These are phyloP conservation scores for Calonectria pteridis DNA, from an alignment of 2,329 filamentous ascomycete species.

Conservation along the genomic window DNA sequence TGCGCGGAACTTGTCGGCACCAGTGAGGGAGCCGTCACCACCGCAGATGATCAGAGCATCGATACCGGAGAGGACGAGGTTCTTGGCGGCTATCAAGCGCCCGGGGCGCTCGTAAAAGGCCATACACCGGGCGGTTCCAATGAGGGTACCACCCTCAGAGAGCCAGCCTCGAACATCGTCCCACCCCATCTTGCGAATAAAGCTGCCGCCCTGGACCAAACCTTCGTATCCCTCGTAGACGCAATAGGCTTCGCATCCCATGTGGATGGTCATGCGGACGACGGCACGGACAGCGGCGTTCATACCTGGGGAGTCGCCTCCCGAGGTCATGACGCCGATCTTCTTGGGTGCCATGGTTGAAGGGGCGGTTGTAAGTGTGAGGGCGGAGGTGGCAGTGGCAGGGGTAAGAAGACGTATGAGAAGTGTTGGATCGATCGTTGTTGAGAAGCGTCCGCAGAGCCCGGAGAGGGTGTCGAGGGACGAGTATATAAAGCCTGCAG, in stretches of 20 bases:
- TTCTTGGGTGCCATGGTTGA: conserved; percentile 65
- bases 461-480: neutral
- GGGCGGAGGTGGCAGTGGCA: conserved; percentile 25
- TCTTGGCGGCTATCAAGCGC: conserved; percentile 88
- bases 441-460: neutral
- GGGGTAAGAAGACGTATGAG: neutral
- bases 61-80: conserved; percentile 92
- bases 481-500: neutral
- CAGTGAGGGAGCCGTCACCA: conserved; percentile 95
- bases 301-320: conserved; percentile 95
- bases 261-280: conserved; percentile 90
- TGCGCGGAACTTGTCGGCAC: conserved; percentile 90
- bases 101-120: conserved; percentile 91
- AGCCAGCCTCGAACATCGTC: conserved; percentile 95
- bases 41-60: conserved; percentile 97
- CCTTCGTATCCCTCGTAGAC: conserved; percentile 97
- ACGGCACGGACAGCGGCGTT: conserved; percentile 91
- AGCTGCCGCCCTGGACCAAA: conserved; percentile 86
- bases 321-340: conserved; percentile 94
- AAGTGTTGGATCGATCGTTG: neutral
- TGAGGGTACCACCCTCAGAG: conserved; percentile 93
- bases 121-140: conserved; percentile 94
- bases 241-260: conserved; percentile 83
- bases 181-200: conserved; percentile 92
- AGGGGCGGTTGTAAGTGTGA: conserved; percentile 21